Percentiles rank a stretch among this genome's conserved stretches.
Conservation (phyloP, 2,329 filamentous ascomycete species). For the Tolypocladium album region DNA sequence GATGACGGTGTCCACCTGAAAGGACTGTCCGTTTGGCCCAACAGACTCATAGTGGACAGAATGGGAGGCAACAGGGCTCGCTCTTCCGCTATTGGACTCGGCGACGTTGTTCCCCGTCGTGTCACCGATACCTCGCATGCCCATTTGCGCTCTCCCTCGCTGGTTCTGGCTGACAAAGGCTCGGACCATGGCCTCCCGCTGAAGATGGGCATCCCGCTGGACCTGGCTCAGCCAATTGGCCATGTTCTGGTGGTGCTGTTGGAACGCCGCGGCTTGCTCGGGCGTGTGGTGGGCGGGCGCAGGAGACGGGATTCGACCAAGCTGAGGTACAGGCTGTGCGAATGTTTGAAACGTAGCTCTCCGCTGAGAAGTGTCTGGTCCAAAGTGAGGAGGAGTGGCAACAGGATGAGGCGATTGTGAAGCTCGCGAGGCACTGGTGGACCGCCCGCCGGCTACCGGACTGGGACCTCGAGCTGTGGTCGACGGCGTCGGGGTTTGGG, state of each 20-base stretch:
- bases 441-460: constrained; percentile 11
- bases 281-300: constrained; percentile 11
- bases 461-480: constrained; percentile 14
- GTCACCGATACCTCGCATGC: constrained; percentile 29
- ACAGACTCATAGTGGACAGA: constrained; percentile 21
- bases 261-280: constrained; percentile 19
- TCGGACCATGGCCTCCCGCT: constrained; percentile 29
- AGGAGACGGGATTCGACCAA: constrained; percentile 19
- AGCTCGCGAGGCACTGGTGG: constrained; percentile 11
- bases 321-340: constrained; percentile 14
- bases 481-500: constrained; percentile 14
- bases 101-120: constrained; percentile 9
- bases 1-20: constrained; percentile 23
- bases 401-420: constrained; percentile 5
- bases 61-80: constrained; percentile 13
- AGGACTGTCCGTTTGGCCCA: constrained; percentile 21
- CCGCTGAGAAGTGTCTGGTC: constrained; percentile 18
- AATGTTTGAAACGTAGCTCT: constrained; percentile 17
- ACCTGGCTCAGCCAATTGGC: constrained; percentile 34
- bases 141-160: constrained; percentile 26
- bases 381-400: constrained; percentile 7
- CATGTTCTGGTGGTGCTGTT: constrained; percentile 31
- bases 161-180: constrained; percentile 33
- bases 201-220: constrained; percentile 15
- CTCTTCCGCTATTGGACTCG: constrained; percentile 12